A percentile compares a stretch with the other conserved stretches of the same genome.
phyloP scores from a whole-genome alignment of 805 yeast genomes.

The Lipomyces anomalus region DNA sequence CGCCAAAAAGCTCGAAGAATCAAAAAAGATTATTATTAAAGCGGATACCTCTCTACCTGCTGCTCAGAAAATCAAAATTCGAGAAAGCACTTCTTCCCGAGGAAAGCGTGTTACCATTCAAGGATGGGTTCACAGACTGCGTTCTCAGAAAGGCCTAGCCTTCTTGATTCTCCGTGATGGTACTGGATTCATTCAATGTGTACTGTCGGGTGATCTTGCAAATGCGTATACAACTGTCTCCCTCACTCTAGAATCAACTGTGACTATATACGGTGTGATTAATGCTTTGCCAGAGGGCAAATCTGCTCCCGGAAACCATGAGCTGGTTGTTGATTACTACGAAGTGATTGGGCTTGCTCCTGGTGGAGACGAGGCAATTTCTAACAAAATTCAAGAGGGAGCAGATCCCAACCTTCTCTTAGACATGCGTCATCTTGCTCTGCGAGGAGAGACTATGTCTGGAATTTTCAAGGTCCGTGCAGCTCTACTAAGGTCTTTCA shows the following conservation, averaged over 20 bases:
- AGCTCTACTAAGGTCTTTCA: conserved; percentile 59
- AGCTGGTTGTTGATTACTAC: conserved; percentile 84
- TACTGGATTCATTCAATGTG: conserved; percentile 81
- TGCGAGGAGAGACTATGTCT: conserved; percentile 91
- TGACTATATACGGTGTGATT: conserved; percentile 73
- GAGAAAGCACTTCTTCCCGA: conserved; percentile 46
- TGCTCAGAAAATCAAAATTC: conserved; percentile 65
- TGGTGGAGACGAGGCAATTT: conserved; percentile 88
- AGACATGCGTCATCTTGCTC: conserved; percentile 92
- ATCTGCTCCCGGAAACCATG: conserved; percentile 96
- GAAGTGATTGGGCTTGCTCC: conserved; percentile 91
- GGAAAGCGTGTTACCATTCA: conserved; percentile 69
- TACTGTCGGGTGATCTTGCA: conserved; percentile 85
- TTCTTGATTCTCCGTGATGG: conserved; percentile 95
- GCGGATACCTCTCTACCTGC: conserved; percentile 69
- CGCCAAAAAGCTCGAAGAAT: conserved; percentile 67
- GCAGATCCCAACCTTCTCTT: conserved; percentile 83
- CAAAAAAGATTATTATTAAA: conserved; percentile 66
- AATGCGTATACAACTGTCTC: conserved; percentile 78
- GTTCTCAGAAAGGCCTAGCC: conserved; percentile 86
- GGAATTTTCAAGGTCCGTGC: conserved; percentile 95
- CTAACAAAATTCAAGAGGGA: conserved; percentile 83
- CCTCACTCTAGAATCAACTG: conserved; percentile 82
- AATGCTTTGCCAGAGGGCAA: conserved; percentile 90
- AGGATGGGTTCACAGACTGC: conserved; percentile 96